Conservation (phyloP, 305 asterid genomes). For the Fraxinus angustifolia region DNA sequence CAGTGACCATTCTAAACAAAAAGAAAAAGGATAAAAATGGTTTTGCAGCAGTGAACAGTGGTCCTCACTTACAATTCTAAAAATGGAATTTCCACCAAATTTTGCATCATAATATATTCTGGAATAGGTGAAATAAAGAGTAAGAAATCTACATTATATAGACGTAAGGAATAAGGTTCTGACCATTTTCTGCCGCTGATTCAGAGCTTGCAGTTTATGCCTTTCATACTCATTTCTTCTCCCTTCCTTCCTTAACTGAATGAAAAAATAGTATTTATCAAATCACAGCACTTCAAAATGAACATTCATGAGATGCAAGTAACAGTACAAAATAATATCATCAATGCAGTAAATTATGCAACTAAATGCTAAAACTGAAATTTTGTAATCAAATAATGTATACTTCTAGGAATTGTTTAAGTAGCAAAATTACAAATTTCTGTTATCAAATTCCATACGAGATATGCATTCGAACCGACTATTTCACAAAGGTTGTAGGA, state of each 20-base stretch:
- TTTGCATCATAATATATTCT: not conserved
- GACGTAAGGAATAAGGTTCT: slow-evolving; percentile 23
- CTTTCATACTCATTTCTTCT: slow-evolving; percentile 96
- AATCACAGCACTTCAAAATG: slow-evolving; percentile 2
- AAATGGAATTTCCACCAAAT: not conserved
- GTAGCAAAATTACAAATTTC: not conserved
- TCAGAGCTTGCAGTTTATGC: slow-evolving; percentile 90
- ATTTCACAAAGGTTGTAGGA: not conserved
- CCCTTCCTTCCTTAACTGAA: slow-evolving; percentile 94
- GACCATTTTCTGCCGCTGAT: slow-evolving; percentile 98
- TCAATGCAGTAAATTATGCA: not conserved
- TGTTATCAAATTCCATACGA: not conserved
- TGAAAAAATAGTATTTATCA: not conserved
- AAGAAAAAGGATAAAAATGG: not conserved
- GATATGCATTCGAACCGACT: not conserved
- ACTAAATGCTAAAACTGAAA: not conserved
- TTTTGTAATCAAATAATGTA: not conserved
- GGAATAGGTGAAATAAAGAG: slow-evolving; percentile 4
- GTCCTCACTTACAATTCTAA: slow-evolving; percentile 8
- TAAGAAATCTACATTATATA: not conserved
- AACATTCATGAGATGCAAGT: slow-evolving; percentile 10
- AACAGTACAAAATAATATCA: not conserved
- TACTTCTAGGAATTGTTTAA: not conserved
- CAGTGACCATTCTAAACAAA: slow-evolving; percentile 1
- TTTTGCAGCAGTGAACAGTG: not conserved